phyloP scores from a whole-genome alignment of 2,329 filamentous ascomycete species.

The Plenodomus lindquistii region DNA sequence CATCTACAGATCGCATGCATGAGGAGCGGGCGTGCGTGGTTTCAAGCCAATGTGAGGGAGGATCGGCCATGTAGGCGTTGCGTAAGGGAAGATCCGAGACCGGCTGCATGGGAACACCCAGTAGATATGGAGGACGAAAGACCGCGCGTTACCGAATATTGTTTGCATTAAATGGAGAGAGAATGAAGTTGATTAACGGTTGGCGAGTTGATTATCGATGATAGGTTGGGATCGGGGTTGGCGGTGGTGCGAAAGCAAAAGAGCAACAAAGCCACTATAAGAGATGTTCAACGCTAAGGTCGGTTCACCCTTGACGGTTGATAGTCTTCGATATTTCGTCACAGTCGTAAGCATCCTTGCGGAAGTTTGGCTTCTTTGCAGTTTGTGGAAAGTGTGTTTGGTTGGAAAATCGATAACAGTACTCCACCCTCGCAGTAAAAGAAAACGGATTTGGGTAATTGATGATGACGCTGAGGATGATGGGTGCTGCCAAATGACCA shows the following conservation, averaged over 20 bases:
- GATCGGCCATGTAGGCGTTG: not conserved
- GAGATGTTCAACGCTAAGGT: conserved; percentile 44
- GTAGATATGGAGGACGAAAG: conserved; percentile 10
- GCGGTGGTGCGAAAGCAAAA: conserved; percentile 12
- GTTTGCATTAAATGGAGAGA: conserved; percentile 18
- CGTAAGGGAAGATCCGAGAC: not conserved
- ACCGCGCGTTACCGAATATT: conserved; percentile 42
- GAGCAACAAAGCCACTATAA: conserved; percentile 27
- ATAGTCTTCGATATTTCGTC: conserved; percentile 45
- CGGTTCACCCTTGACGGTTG: conserved; percentile 42
- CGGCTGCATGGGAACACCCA: not conserved
- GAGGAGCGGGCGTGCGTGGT: not conserved
- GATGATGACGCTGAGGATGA: conserved; percentile 24
- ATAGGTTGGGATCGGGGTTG: conserved; percentile 7
- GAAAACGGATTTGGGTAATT: conserved; percentile 16
- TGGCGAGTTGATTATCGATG: conserved; percentile 15
- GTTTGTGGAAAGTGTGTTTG: conserved; percentile 16
- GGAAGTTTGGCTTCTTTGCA: conserved; percentile 28
- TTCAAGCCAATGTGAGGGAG: not conserved
- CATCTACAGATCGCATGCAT: not conserved
- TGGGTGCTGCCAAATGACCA: conserved; percentile 22
- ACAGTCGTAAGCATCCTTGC: conserved; percentile 39
- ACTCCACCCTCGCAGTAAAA: conserved; percentile 20
- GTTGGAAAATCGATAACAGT: conserved; percentile 7
- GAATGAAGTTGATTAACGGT: conserved; percentile 3